Conservation (phyloP, 345 rosid species). For the Alliaria petiolata region DNA sequence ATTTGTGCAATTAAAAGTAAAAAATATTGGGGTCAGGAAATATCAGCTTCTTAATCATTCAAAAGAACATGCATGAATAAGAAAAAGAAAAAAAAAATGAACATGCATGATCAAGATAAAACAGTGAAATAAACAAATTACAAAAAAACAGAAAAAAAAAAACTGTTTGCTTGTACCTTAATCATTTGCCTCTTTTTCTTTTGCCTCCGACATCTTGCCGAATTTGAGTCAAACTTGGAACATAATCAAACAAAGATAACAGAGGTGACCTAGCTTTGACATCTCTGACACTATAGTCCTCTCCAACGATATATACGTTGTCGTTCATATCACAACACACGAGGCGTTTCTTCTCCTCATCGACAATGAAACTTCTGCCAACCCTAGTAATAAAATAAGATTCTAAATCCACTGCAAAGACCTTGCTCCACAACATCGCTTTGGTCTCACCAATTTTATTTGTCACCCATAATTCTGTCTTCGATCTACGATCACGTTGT, state of each 20-base stretch:
- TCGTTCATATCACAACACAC: neutral
- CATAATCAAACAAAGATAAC: neutral
- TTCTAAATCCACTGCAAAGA: neutral
- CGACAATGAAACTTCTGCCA: neutral
- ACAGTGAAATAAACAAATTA: too few species aligned
- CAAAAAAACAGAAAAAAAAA: too few species aligned
- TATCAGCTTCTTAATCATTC: neutral
- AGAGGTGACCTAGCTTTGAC: too few species aligned
- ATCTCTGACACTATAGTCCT: neutral
- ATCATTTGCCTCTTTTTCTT: neutral
- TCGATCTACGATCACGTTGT: too few species aligned
- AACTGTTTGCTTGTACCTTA: too few species aligned
- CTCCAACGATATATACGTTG: neutral
- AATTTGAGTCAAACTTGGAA: too few species aligned
- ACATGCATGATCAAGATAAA: neutral
- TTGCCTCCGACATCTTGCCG: too few species aligned
- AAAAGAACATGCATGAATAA: too few species aligned
- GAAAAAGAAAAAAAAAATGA: too few species aligned
- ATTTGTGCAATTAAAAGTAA: neutral
- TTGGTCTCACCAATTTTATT: too few species aligned
- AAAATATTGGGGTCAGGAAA: neutral
- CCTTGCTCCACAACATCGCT: too few species aligned
- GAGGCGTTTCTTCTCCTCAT: neutral
- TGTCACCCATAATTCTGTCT: too few species aligned
- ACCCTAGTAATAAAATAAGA: rapidly evolving